Evolutionary conservation across 177 flowering plant species (phyloP), one percentile per base, ranked within the genome.

Genomic region (Vitis hybrid): DNA sequence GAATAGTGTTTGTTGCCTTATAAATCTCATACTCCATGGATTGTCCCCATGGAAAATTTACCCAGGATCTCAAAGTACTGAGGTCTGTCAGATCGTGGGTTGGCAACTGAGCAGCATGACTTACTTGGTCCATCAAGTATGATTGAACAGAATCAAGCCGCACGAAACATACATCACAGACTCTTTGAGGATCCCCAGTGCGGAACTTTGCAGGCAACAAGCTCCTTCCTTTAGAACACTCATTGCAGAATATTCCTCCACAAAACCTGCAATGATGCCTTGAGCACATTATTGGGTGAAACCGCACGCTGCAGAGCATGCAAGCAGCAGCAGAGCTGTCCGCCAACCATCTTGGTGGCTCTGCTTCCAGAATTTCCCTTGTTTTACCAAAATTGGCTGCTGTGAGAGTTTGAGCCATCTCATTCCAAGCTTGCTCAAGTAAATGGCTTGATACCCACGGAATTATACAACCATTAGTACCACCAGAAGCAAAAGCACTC

Each of bases 111-210:
- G 97, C 84, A 70, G 99, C 99, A 69, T 81, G 79, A 77, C 99
- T 96, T 2, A 96, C 92, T 81, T 86, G 87, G 73, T 92, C 88
- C 97, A 92, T 87, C 65, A 94, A 74, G 77, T 81, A 87, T 13
- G 89, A 79, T 80, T 88, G 98, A 52, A 89, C 91, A 68, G 92
- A 81, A 71, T 92, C 92, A 63, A 94, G 87, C 40, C 93, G 82
- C 67, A 93, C 97, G 75, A 84, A 89, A 71, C 99, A 96, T n/a
- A 91, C 98, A 87, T 96, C 99, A 77, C 99, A 93, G 7, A 91
- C 95, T 18, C 98, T 76, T 75, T 91, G 87, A 30, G 97, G 98
- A 65, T 93, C 78, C 19, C 76, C 55, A 81, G 72, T 69, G 6
- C 87, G 89, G 61, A 91, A 95, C 73, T 86, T 91, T 52, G 61